Percentiles rank a stretch among this genome's conserved stretches.
Conservation (phyloP, 345 rosid genomes). For the Salix udensis region DNA sequence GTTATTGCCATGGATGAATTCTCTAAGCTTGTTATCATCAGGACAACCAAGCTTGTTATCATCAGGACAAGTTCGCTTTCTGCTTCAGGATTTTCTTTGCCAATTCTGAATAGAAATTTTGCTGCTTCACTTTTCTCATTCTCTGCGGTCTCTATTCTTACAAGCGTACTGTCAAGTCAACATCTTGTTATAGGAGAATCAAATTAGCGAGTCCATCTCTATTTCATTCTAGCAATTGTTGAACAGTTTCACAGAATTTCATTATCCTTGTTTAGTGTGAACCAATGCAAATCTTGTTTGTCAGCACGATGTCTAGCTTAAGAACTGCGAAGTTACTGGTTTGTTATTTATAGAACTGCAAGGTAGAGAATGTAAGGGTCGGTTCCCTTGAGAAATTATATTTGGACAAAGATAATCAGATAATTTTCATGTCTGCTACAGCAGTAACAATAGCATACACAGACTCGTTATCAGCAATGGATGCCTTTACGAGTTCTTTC, state of each 20-base stretch:
- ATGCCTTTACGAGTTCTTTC: too few relatives aligned
- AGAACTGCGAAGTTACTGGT: not conserved
- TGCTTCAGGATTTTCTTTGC: too few relatives aligned
- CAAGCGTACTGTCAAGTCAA: not conserved
- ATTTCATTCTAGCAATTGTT: not conserved
- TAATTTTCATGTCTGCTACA: too few relatives aligned
- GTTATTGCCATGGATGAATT: not conserved
- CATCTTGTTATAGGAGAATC: too few relatives aligned
- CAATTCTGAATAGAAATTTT: not conserved
- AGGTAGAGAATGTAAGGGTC: not conserved
- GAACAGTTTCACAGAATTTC: not conserved
- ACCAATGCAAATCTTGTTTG: not conserved
- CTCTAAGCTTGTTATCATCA: constrained; percentile 46
- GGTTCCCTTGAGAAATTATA: too few relatives aligned
- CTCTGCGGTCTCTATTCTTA: not conserved
- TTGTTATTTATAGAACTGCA: not conserved
- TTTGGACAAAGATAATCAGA: too few relatives aligned
- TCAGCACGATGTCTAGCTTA: not conserved
- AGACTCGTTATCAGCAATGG: too few relatives aligned
- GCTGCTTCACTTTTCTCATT: not conserved
- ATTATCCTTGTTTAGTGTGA: not conserved
- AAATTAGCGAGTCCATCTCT: not conserved
- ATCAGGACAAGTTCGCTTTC: not conserved
- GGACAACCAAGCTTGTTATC: constrained; percentile 67
- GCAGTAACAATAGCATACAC: too few relatives aligned